Conservation (phyloP, 2,329 filamentous ascomycete species). For the Beauveria brongniartii region DNA sequence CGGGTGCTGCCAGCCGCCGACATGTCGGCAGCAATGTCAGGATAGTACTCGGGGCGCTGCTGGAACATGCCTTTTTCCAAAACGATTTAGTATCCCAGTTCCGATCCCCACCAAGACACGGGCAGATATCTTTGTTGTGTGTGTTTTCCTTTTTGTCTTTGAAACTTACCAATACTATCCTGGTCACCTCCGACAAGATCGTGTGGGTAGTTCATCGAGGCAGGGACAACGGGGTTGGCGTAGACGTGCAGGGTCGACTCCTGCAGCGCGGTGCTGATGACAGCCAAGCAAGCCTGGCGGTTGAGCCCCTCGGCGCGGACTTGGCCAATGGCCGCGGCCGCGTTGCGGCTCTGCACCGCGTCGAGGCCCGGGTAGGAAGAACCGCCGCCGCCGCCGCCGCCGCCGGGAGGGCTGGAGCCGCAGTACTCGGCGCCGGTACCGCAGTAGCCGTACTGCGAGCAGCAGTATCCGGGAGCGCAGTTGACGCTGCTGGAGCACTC, state of each 20-base stretch:
- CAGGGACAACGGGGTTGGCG: constrained; percentile 2
- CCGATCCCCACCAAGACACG: too few relatives aligned
- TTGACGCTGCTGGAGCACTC: constrained; percentile 15
- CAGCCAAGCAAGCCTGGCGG: constrained; percentile 5
- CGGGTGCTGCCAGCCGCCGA: constrained; percentile 5
- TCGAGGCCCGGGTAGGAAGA: constrained; percentile 2
- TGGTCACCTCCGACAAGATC: constrained; percentile 7
- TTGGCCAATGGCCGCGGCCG: constrained; percentile 5
- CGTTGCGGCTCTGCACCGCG: constrained; percentile 8
- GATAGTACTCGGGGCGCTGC: constrained; percentile 7
- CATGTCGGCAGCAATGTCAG: constrained; percentile 9
- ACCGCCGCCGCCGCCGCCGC: not conserved
- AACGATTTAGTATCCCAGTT: not conserved
- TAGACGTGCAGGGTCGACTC: constrained; percentile 9
- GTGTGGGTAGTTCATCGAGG: constrained; percentile 10
- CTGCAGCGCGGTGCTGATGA: constrained; percentile 9
- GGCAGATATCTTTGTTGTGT: not conserved
- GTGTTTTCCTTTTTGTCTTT: too few relatives aligned
- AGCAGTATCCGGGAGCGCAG: constrained; percentile 13
- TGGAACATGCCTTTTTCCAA: constrained; percentile 3
- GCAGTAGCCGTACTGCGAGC: constrained; percentile 16
- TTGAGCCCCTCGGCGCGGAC: not conserved
- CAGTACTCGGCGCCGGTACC: constrained; percentile 16
- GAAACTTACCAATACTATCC: constrained; percentile 5
- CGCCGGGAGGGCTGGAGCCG: constrained; percentile 12